Conservation (phyloP, 2,329 filamentous ascomycete species). For the Erysiphe pisi region DNA sequence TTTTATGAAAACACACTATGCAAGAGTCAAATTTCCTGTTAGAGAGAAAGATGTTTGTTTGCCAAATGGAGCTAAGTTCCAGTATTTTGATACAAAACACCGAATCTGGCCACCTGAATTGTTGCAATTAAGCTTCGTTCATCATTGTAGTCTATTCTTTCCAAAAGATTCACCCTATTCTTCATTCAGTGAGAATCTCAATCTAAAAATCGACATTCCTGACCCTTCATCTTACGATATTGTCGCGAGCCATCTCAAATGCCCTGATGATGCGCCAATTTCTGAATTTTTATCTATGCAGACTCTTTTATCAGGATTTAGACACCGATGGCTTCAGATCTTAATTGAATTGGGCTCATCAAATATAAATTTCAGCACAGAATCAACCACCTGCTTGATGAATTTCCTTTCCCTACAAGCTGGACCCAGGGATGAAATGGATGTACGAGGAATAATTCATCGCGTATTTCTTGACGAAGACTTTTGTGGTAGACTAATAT, state of each 20-base stretch:
- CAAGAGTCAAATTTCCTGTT: slow-evolving; percentile 34
- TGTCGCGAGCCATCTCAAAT: slow-evolving; percentile 41
- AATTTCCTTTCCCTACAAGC: slow-evolving; percentile 45
- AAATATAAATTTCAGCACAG: slow-evolving; percentile 49
- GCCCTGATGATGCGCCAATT: slow-evolving; percentile 40
- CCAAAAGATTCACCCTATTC: slow-evolving; percentile 35
- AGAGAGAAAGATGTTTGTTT: slow-evolving; percentile 32
- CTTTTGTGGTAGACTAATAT: slow-evolving; percentile 43
- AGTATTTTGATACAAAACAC: slow-evolving; percentile 34
- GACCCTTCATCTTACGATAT: slow-evolving; percentile 39
- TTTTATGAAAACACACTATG: slow-evolving; percentile 36
- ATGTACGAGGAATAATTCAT: slow-evolving; percentile 42
- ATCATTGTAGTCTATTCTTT: slow-evolving; percentile 37
- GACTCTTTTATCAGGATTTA: slow-evolving; percentile 39
- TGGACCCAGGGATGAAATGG: slow-evolving; percentile 40
- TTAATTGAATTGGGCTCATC: slow-evolving; percentile 43
- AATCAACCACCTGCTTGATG: slow-evolving; percentile 44
- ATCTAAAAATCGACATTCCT: slow-evolving; percentile 30
- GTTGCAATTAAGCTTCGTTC: slow-evolving; percentile 35
- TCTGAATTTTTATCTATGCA: slow-evolving; percentile 44
- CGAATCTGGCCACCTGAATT: not conserved
- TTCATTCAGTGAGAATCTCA: slow-evolving; percentile 29
- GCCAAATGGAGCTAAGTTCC: slow-evolving; percentile 34
- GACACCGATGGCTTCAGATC: slow-evolving; percentile 42
- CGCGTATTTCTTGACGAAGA: slow-evolving; percentile 41